Conservation (phyloP, 306 rosid genomes). For the Astragalus membranaceus region DNA sequence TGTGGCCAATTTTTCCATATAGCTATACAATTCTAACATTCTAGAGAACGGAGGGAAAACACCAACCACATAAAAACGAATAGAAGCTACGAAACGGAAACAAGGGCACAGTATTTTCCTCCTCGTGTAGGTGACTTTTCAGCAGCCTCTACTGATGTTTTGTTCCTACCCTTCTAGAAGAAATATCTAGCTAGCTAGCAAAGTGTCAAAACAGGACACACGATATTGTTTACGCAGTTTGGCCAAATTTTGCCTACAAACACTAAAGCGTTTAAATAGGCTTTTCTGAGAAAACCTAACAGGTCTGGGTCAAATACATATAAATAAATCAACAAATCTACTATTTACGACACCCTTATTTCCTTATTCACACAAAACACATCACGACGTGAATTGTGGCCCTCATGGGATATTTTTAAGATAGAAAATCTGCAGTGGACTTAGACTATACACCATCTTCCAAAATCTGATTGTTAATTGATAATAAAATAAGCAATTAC, state of each 20-base stretch:
- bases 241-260: too few species aligned
- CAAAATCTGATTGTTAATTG: background rate
- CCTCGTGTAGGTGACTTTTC: slow-evolving; percentile 23
- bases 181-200: background rate
- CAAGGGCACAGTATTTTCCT: background rate
- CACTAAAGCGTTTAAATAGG: too few species aligned
- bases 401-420: too few species aligned
- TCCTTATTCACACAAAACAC: too few species aligned
- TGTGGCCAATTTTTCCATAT: too few species aligned
- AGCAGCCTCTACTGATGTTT: background rate
- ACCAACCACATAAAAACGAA: background rate
- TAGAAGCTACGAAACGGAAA: background rate
- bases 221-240: too few species aligned
- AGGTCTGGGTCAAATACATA: too few species aligned
- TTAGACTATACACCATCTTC: slow-evolving; percentile 2
- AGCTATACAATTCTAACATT: too few species aligned
- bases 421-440: background rate
- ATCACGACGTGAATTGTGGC: background rate
- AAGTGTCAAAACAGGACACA: too few species aligned
- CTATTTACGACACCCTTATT: too few species aligned
- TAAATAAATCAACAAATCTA: too few species aligned
- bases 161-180: slow-evolving; percentile 14
- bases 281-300: too few species aligned
- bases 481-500: background rate
- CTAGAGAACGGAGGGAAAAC: background rate